Evolutionary conservation across 2,329 filamentous ascomycete species (phyloP), one percentile per base, ranked within the genome.

Genomic region (Cladobotryum mycophilum): DNA sequence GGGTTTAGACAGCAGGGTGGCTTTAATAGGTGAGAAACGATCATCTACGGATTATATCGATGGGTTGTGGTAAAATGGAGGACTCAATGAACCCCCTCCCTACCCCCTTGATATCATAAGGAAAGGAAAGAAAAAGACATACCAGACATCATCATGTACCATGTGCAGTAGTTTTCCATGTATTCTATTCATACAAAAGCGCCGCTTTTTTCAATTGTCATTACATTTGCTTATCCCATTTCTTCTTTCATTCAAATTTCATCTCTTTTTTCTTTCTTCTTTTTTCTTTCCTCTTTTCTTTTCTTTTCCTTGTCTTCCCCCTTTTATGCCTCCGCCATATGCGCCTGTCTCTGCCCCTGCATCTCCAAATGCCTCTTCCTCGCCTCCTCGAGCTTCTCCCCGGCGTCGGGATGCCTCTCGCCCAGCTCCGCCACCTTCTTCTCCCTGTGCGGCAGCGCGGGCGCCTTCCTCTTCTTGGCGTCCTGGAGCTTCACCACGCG

Each of bases 401-500:
- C 74, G 18, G 72, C 70, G 22, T 74, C 68, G 1, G 70, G 70
- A 57, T 78, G 74, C 56, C 76, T 70, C 64, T 76, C 72, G 48
- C 73, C 55, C 57, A 77, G 56, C 53, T 67, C 57, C 59, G 64
- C 60, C 56, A 70, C 66, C 50, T 72, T 68, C 65, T 74, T 74
- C 54, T 75, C 70, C 13, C 76, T 68, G 58, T 76, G 73, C 25
- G 73, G 75, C 60, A 70, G 60, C 11, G 71, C 67, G n/a, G 76
- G 78, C 5, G 76, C 73, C 53, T 75, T 74, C 75, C 95, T 93
- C 79, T 95, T 95, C 67, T 93, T 80, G 13, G 93, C 88, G 70
- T 99, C 93, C 66, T 95, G 86, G 50, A 99, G 76, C 71, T 85
- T 84, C 54, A 99, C 87, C 51, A 91, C 72, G 57, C 87, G 84